Percentiles rank a stretch among this genome's conserved stretches.
Evolutionary conservation across 1,284 basidiomycete genomes (phyloP).

Genomic region (Trichosporon asahii): DNA sequence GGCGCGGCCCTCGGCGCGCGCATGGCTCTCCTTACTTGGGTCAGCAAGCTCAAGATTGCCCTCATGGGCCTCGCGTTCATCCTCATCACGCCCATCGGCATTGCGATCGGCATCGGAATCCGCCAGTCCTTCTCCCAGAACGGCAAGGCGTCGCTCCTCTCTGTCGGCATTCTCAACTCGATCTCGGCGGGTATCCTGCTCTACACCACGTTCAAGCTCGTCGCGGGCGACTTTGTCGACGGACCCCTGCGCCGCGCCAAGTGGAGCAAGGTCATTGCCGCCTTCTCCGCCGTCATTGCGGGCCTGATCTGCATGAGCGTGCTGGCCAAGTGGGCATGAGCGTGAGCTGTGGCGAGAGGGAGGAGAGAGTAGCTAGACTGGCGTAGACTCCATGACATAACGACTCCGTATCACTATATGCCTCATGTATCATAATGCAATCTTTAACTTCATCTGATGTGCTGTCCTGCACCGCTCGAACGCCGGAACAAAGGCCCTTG

Average conservation of each 20-base stretch:
- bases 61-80: slow-evolving; percentile 33
- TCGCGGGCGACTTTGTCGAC: slow-evolving; percentile 32
- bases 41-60: slow-evolving; percentile 23
- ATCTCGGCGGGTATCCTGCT: slow-evolving; percentile 31
- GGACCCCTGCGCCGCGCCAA: slow-evolving; percentile 29
- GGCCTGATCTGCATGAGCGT: slow-evolving; percentile 47
- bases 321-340: slow-evolving; percentile 48
- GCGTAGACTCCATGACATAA: neutral
- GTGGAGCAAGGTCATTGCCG: slow-evolving; percentile 26
- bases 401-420: neutral
- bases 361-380: neutral
- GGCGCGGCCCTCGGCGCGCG: slow-evolving; percentile 31
- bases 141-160: slow-evolving; percentile 35
- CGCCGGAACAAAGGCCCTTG: neutral
- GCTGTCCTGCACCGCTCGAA: neutral
- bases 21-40: slow-evolving; percentile 30
- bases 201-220: slow-evolving; percentile 39
- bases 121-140: slow-evolving; percentile 38
- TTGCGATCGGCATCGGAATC: slow-evolving; percentile 41
- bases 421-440: neutral
- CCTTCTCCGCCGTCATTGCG: slow-evolving; percentile 28
- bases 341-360: neutral
- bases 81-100: slow-evolving; percentile 35
- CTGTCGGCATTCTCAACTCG: slow-evolving; percentile 42
- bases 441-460: neutral